Conservation (phyloP, 2,329 filamentous ascomycete genomes). For the Paracoccidioides lutzii region DNA sequence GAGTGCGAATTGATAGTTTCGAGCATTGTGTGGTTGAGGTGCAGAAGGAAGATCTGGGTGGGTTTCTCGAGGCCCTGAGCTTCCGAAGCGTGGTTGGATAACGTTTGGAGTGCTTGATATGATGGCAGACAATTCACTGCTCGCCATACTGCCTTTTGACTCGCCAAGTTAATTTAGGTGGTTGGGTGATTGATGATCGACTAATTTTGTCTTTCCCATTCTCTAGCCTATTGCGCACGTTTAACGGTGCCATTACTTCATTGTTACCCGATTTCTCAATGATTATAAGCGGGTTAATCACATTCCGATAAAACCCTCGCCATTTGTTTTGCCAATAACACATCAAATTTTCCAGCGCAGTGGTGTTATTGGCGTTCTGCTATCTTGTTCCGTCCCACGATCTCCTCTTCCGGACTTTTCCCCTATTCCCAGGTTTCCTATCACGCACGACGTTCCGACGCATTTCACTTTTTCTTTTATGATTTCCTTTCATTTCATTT, state of each 20-base stretch:
- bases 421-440: background rate
- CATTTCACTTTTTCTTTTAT: background rate
- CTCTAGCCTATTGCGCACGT: too few relatives aligned
- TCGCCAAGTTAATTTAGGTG: background rate
- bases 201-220: too few relatives aligned
- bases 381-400: background rate
- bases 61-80: conserved; percentile 82
- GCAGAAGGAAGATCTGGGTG: conserved; percentile 83
- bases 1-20: conserved; percentile 89
- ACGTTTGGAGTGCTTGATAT: background rate
- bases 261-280: too few relatives aligned
- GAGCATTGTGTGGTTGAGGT: conserved; percentile 97
- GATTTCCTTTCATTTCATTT: background rate
- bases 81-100: conserved; percentile 69
- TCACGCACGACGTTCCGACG: background rate
- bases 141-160: background rate
- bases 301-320: too few relatives aligned
- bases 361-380: background rate
- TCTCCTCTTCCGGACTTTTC: background rate
- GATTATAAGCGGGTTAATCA: too few relatives aligned
- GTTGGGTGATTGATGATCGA: too few relatives aligned
- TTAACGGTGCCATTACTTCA: too few relatives aligned
- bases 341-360: background rate
- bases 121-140: background rate
- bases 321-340: background rate